Base-by-base conservation (phyloP, 108 stramenopile species). In the Cyclotella baltica region DNA sequence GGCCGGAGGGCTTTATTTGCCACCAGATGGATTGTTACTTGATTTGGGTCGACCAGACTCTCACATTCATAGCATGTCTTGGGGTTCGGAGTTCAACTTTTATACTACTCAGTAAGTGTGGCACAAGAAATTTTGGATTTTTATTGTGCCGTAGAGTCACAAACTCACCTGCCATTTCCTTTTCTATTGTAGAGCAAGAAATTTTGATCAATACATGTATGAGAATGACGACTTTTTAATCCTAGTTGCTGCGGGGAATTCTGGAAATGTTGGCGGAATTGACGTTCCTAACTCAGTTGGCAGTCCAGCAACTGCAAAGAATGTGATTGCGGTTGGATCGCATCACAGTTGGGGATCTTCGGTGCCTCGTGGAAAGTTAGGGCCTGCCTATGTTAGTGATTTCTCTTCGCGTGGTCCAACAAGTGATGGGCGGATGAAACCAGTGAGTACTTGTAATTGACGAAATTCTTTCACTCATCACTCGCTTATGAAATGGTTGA, bases 31-130 rank as follows among this genome's bases (percentile, higher is more conserved):
- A 10, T 3, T 30, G 4, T 33, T 80, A 3, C 71, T 80, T 0
- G 34, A 61, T 37, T 35, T 63, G 15, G 78, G 79, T 16, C 46
- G 61, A 5, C 65, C 76, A 10, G 35, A 68, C 16, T 65, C 81
- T n/a, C 55, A 73, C 16, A 69, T 87, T 36, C 86, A 87, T 65
- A 82, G 83, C 1, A 84, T 84, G 4, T 65, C 61, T 16, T 87
- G 86, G 86, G 86, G 86, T 27, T 43, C 70, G 4, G 43, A 70
- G 1, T 43, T 70, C 10, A 77, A 75, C 25, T 62, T 35, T 33
- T 85, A 85, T 59, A 70, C 80, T 13, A 57, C 47, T 13, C 68
- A 69, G 51, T 52, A 20, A 52, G 51, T 52, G 11, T 52, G 11
- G n/a, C 4, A 4, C 4, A n/a, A 52, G 11, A n/a, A 4, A 19